Conservation (phyloP, 73 alveolate genomes). For the Urostyla sp. region DNA sequence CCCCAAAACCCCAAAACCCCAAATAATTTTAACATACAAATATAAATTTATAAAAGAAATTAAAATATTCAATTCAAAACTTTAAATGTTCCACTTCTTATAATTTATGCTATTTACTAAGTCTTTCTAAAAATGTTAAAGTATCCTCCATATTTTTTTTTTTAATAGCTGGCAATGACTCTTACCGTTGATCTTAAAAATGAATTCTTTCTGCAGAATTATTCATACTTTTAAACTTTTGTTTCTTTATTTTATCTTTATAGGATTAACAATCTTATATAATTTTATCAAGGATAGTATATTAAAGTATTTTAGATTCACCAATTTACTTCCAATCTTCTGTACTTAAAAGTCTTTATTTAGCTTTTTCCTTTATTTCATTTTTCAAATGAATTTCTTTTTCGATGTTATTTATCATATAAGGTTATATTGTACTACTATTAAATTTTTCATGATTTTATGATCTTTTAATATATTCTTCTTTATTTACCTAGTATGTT, state of each 20-base stretch:
- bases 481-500: not conserved
- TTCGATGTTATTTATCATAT: constrained; percentile 9
- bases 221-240: not conserved
- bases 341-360: not conserved
- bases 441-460: not conserved
- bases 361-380: constrained; percentile 13
- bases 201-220: not conserved
- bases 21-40: too few relatives aligned
- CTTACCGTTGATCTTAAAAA: not conserved
- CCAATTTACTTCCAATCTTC: constrained; percentile 55
- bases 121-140: constrained; percentile 8
- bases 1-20: constrained; percentile 6
- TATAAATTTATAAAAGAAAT: too few relatives aligned
- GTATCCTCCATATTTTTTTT: constrained; percentile 30
- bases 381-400: constrained; percentile 37
- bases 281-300: constrained; percentile 28
- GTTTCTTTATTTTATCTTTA: not conserved
- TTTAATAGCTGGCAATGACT: not conserved
- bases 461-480: not conserved
- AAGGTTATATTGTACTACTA: not conserved
- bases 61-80: not conserved
- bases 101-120: constrained; percentile 1
- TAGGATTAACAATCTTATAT: constrained; percentile 34
- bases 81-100: constrained; percentile 1
- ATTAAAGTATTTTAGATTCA: not conserved